Evolutionary conservation across 176 grass and related monocot genomes (phyloP).

Genomic region (Poa annua): DNA sequence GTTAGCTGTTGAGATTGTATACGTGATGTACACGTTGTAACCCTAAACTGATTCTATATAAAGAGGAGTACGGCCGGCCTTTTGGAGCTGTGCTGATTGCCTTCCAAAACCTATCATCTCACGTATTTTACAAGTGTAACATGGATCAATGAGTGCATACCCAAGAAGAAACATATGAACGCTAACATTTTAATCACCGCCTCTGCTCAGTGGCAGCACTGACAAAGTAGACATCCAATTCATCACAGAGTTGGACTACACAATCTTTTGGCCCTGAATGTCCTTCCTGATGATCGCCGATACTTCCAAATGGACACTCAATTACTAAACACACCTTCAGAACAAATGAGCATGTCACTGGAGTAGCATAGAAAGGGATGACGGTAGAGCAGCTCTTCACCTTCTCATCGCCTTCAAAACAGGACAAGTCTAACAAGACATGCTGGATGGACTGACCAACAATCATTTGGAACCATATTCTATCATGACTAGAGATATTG

Average conservation of each 20-base stretch:
- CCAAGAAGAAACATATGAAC: constrained; percentile 2
- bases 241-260: constrained; percentile 58
- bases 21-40: too few species aligned
- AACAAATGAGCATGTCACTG: constrained; percentile 63
- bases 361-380: constrained; percentile 72
- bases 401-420: constrained; percentile 63
- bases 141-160: background rate
- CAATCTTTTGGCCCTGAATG: constrained; percentile 53
- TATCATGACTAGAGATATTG: constrained; percentile 59
- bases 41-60: too few species aligned
- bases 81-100: too few species aligned
- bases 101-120: too few species aligned
- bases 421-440: constrained; percentile 63
- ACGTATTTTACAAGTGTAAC: background rate
- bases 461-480: constrained; percentile 74
- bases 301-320: constrained; percentile 62
- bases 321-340: constrained; percentile 65
- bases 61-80: too few species aligned
- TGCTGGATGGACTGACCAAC: constrained; percentile 52
- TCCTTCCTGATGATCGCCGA: constrained; percentile 34
- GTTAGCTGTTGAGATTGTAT: too few species aligned
- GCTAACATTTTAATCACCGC: constrained; percentile 14
- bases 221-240: constrained; percentile 72
- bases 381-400: constrained; percentile 51
- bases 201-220: constrained; percentile 32